Conservation (phyloP, 1,139 yeast genomes). For the Petasospora fabianii region DNA sequence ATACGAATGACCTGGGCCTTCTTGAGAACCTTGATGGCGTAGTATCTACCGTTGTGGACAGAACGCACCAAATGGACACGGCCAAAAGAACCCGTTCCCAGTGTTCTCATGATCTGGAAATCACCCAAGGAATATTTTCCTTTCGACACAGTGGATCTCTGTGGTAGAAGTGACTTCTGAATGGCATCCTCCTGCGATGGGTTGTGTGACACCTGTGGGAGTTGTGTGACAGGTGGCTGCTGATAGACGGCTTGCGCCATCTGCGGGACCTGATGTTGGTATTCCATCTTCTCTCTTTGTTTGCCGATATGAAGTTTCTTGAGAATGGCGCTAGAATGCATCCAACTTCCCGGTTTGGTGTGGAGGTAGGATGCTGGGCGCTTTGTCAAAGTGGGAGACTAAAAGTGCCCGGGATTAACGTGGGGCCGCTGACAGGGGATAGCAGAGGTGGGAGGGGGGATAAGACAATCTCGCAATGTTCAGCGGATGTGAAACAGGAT, state of each 20-base stretch:
- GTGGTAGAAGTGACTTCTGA: slow-evolving; percentile 29
- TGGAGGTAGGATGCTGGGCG: not conserved
- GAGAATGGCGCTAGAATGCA: slow-evolving; percentile 11
- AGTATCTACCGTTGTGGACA: slow-evolving; percentile 89
- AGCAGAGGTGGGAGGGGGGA: no score
- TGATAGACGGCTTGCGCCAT: slow-evolving; percentile 4
- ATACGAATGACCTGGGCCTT: slow-evolving; percentile 89
- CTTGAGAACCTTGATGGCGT: slow-evolving; percentile 90
- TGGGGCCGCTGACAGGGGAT: no score
- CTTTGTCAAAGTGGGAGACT: not conserved
- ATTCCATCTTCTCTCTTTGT: slow-evolving; percentile 9
- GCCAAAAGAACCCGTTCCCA: slow-evolving; percentile 98
- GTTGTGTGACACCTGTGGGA: slow-evolving; percentile 1
- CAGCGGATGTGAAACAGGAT: no score
- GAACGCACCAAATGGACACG: slow-evolving; percentile 91
- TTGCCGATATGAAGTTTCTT: slow-evolving; percentile 19
- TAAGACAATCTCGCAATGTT: no score
- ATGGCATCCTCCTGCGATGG: slow-evolving; percentile 14
- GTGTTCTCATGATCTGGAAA: slow-evolving; percentile 87
- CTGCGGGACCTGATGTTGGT: slow-evolving; percentile 11
- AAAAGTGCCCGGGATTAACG: no score
- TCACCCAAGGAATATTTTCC: slow-evolving; percentile 86
- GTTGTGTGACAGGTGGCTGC: slow-evolving; percentile 7
- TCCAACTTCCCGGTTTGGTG: slow-evolving; percentile 2
- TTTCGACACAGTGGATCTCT: slow-evolving; percentile 59